Percentiles rank a stretch among this genome's conserved stretches.
These are phyloP conservation scores for Circinella minor DNA, from an alignment of 371 early-diverging fungal genomes.

Conservation along the genomic window DNA sequence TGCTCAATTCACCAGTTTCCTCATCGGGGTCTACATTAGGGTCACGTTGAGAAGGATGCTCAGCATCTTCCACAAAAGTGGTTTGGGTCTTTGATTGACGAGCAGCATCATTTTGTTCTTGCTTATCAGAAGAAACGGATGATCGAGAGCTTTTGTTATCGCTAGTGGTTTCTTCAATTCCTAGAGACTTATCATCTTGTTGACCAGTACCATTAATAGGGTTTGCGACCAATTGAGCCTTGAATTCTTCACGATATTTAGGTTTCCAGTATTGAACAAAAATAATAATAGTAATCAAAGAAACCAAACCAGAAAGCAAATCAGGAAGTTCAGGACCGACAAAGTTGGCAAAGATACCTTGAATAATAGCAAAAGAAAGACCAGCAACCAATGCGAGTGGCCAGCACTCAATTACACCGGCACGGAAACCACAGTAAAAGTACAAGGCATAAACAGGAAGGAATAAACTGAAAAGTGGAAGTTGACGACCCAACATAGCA, in stretches of 20 bases:
- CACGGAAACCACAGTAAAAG: constrained; percentile 44
- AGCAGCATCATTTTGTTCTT: background rate
- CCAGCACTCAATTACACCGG: constrained; percentile 55
- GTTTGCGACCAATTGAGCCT: constrained; percentile 18
- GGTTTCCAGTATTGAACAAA: constrained; percentile 60
- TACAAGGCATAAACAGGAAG: constrained; percentile 45
- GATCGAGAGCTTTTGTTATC: constrained; percentile 1
- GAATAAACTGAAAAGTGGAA: constrained; percentile 48
- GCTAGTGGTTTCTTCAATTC: background rate
- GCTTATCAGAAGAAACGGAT: background rate
- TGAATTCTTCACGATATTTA: constrained; percentile 41
- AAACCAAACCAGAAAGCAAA: constrained; percentile 50
- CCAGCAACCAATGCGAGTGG: constrained; percentile 48
- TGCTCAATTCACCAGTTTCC: constrained; percentile 3
- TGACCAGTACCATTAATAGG: constrained; percentile 9
- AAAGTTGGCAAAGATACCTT: constrained; percentile 49
- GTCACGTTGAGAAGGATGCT: background rate
- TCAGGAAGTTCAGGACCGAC: constrained; percentile 59
- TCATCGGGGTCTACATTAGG: constrained; percentile 12
- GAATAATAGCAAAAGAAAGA: constrained; percentile 52
- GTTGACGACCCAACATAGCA: constrained; percentile 56
- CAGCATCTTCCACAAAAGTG: constrained; percentile 5
- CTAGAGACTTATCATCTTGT: background rate
- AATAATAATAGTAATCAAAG: constrained; percentile 35
- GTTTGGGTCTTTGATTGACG: constrained; percentile 1